Conservation (phyloP, 352 stramenopile species). For the Globisporangium alternatum region DNA sequence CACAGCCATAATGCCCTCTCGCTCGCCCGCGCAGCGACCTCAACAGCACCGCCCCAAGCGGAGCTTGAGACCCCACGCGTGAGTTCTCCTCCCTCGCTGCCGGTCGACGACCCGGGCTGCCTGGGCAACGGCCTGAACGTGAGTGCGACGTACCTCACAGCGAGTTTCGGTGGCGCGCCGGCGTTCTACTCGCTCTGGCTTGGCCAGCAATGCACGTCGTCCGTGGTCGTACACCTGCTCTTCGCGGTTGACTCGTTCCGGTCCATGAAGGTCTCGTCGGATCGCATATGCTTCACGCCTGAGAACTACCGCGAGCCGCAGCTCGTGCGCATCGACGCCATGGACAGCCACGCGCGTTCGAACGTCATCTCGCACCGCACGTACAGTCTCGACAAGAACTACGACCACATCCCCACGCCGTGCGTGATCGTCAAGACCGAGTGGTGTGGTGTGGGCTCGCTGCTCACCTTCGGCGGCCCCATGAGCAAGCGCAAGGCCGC, state of each 20-base stretch:
- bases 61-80: background rate
- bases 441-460: conserved; percentile 27
- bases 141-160: conserved; percentile 48
- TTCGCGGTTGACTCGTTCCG: conserved; percentile 39
- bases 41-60: background rate
- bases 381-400: conserved; percentile 67
- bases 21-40: too few relatives aligned
- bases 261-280: conserved; percentile 51
- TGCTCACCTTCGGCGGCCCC: conserved; percentile 47
- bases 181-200: conserved; percentile 63
- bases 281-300: conserved; percentile 72
- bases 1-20: too few relatives aligned
- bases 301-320: conserved; percentile 54
- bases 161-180: conserved; percentile 52
- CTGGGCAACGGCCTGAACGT: conserved; percentile 20
- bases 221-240: conserved; percentile 68
- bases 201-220: conserved; percentile 49
- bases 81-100: background rate
- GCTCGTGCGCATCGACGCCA: conserved; percentile 56
- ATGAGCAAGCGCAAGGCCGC: conserved; percentile 45
- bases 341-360: conserved; percentile 41
- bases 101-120: background rate
- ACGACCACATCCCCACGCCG: conserved; percentile 46
- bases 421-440: conserved; percentile 51
- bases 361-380: conserved; percentile 57